Conservation (phyloP, 331 rosid genomes). For the Quercus lobata region DNA sequence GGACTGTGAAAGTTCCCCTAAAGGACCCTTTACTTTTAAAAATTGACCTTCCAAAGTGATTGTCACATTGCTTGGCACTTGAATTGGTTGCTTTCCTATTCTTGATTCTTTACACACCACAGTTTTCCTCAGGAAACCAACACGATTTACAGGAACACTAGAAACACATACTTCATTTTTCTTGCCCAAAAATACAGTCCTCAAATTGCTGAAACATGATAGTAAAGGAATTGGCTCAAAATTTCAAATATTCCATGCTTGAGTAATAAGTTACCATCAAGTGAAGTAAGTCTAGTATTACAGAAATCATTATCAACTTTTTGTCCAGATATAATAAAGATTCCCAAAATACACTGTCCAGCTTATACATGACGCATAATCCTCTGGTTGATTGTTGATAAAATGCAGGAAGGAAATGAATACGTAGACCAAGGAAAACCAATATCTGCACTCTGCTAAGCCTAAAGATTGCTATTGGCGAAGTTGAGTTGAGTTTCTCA, state of each 20-base stretch:
- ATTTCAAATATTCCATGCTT: neutral
- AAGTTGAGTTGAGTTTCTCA: neutral
- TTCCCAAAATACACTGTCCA: neutral
- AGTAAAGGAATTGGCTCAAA: constrained; percentile 18
- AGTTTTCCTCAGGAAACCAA: constrained; percentile 47
- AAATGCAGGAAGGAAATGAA: neutral
- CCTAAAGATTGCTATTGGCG: neutral
- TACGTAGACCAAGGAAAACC: neutral
- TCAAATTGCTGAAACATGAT: constrained; percentile 67
- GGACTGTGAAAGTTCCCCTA: constrained; percentile 76
- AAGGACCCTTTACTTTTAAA: constrained; percentile 82
- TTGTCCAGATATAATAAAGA: neutral
- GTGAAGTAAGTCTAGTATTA: neutral
- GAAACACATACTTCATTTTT: constrained; percentile 42
- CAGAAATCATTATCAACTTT: neutral
- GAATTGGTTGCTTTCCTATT: constrained; percentile 88
- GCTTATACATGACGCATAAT: neutral
- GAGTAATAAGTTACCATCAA: constrained; percentile 7
- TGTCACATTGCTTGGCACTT: constrained; percentile 72
- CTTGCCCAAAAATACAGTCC: constrained; percentile 69
- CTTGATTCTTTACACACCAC: constrained; percentile 91
- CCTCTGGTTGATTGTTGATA: neutral
- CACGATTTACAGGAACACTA: constrained; percentile 33
- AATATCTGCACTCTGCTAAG: neutral
- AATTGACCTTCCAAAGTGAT: constrained; percentile 73